These are phyloP conservation scores for Aspergillus felis DNA, from an alignment of 2,329 filamentous ascomycete genomes.

Conservation along the genomic window DNA sequence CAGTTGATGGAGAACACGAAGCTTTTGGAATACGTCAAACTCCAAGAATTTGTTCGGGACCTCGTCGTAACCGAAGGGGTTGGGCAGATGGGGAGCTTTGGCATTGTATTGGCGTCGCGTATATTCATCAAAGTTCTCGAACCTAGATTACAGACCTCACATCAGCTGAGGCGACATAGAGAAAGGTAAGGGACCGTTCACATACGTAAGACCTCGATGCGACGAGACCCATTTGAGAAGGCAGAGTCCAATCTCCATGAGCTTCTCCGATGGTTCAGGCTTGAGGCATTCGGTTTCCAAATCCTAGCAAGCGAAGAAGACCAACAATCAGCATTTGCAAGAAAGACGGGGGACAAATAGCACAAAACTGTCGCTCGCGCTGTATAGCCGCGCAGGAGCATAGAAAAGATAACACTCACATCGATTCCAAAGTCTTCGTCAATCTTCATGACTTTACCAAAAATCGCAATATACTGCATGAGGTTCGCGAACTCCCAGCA, in stretches of 20 bases:
- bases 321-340: slow-evolving; percentile 8
- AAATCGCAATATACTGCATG: slow-evolving; percentile 89
- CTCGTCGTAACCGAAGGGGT: slow-evolving; percentile 81
- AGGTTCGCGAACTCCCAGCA: slow-evolving; percentile 96
- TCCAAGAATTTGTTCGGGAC: slow-evolving; percentile 69
- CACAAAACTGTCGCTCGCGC: not conserved
- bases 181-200: slow-evolving; percentile 16
- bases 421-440: slow-evolving; percentile 86
- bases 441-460: slow-evolving; percentile 85
- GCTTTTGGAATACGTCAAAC: slow-evolving; percentile 78
- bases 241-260: slow-evolving; percentile 78
- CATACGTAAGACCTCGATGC: slow-evolving; percentile 85
- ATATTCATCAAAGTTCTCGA: slow-evolving; percentile 89
- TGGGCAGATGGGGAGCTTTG: slow-evolving; percentile 68
- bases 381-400: not conserved
- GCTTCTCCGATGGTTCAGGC: slow-evolving; percentile 63
- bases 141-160: slow-evolving; percentile 46
- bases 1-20: slow-evolving; percentile 76
- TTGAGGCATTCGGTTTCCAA: slow-evolving; percentile 86
- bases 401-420: slow-evolving; percentile 49
- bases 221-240: slow-evolving; percentile 92
- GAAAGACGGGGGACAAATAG: not conserved
- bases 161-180: slow-evolving; percentile 5
- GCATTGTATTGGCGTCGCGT: slow-evolving; percentile 79
- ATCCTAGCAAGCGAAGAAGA: slow-evolving; percentile 56